These are phyloP conservation scores for Hypoxylon perforatum DNA, from an alignment of 495 filamentous ascomycete species.

Conservation along the genomic window DNA sequence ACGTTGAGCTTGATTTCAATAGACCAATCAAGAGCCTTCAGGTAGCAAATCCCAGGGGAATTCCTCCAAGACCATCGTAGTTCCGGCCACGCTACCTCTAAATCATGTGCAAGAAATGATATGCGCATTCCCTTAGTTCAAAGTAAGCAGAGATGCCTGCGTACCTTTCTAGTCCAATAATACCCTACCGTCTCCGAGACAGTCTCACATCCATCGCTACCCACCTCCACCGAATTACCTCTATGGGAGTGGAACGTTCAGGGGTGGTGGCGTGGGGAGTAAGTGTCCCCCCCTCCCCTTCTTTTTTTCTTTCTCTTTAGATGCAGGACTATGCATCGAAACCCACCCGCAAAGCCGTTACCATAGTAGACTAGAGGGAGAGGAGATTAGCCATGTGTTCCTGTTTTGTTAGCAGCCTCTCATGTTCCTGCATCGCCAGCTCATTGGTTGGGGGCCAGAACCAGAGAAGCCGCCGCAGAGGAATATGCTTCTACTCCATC, in stretches of 20 bases:
- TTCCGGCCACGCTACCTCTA: slow-evolving; percentile 40
- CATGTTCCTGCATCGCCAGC: slow-evolving; percentile 31
- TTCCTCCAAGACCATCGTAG: slow-evolving; percentile 30
- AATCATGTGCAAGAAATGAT: slow-evolving; percentile 49
- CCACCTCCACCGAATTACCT: slow-evolving; percentile 17
- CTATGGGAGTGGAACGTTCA: slow-evolving; percentile 25
- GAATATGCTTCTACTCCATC: slow-evolving; percentile 40
- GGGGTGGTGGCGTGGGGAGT: slow-evolving; percentile 39
- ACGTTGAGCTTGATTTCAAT: slow-evolving; percentile 33
- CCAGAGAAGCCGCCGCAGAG: slow-evolving; percentile 34
- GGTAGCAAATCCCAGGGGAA: slow-evolving; percentile 24
- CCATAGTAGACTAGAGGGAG: slow-evolving; percentile 33
- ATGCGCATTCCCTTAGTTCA: slow-evolving; percentile 46
- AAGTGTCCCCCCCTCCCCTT: slow-evolving; percentile 15
- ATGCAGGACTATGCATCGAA: slow-evolving; percentile 38
- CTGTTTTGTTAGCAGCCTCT: slow-evolving; percentile 46
- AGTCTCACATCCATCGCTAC: slow-evolving; percentile 36
- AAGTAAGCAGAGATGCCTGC: slow-evolving; percentile 40
- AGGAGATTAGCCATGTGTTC: slow-evolving; percentile 39
- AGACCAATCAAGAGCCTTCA: slow-evolving; percentile 31
- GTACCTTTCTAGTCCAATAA: slow-evolving; percentile 44
- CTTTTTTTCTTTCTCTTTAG: not conserved
- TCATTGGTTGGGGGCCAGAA: slow-evolving; percentile 46
- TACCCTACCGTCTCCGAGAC: slow-evolving; percentile 30
- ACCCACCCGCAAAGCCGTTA: slow-evolving; percentile 24